A percentile compares a stretch with the other conserved stretches of the same genome.
Conservation (phyloP, 192 early-diverging fungal genomes). For the Dispira parvispora region DNA sequence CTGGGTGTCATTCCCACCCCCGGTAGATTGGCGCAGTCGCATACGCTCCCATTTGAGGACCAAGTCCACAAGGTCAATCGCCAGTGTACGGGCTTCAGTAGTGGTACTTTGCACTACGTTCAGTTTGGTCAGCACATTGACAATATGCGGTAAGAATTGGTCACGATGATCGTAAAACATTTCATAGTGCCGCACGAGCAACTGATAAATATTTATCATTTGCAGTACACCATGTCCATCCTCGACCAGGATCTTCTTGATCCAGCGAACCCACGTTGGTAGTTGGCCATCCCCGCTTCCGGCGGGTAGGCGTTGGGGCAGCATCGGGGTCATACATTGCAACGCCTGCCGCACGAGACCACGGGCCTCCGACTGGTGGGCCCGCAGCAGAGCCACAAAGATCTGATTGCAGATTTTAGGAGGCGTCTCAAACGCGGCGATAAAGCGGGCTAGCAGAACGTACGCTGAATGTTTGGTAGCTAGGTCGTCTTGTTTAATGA, state of each 20-base stretch:
- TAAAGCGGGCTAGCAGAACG: conserved; percentile 82
- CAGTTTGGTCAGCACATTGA: conserved; percentile 70
- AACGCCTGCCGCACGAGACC: conserved; percentile 83
- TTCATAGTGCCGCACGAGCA: conserved; percentile 73
- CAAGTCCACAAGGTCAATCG: conserved; percentile 80
- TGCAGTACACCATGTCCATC: conserved; percentile 85
- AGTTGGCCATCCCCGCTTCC: conserved; percentile 21
- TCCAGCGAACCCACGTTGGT: conserved; percentile 78
- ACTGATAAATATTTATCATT: conserved; percentile 79
- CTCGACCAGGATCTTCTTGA: conserved; percentile 76
- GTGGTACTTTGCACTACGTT: conserved; percentile 72
- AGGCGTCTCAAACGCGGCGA: conserved; percentile 84
- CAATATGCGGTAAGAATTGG: conserved; percentile 82
- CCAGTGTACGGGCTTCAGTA: conserved; percentile 65
- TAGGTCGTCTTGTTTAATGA: conserved; percentile 70
- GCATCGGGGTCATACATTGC: conserved; percentile 80
- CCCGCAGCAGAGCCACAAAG: conserved; percentile 69
- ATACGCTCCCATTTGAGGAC: conserved; percentile 80
- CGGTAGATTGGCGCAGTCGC: conserved; percentile 27
- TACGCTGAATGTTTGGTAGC: conserved; percentile 93
- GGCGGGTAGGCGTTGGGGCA: conserved; percentile 64
- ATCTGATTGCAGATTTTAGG: conserved; percentile 74
- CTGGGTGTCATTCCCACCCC: conserved; percentile 8
- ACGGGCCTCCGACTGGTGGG: conserved; percentile 79
- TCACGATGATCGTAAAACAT: conserved; percentile 80